Evolutionary conservation across 2,329 filamentous ascomycete genomes (phyloP), one percentile per base, ranked within the genome.

Genomic region (Rachicladosporium sp.): DNA sequence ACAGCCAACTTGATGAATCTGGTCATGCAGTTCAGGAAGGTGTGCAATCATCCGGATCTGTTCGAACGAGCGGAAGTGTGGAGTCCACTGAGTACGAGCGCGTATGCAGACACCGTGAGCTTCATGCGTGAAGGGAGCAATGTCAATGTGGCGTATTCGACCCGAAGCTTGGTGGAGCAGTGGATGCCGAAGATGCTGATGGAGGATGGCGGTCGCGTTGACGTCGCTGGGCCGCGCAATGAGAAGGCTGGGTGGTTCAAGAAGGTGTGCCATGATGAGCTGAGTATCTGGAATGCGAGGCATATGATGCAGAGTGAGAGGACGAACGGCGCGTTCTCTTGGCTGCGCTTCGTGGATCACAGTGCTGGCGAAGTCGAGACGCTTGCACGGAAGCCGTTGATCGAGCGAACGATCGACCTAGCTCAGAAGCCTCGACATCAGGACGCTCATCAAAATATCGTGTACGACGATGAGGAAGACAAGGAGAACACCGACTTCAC

Each of bases 21-120:
- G 48, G 91, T 98, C 47, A 98, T 98, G 91, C 91, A 98, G 64
- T 98, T 98, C 74, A 78, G 91, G 53, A 98, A 98, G 66, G 91
- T 98, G 42, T 98, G 91, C 68, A 98, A 98, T 57, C 91, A 98
- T 58, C 91, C 91, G 0, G 91, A 98, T 63, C 65, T 98, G 29
- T 98, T 98, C 51, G 88, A 98, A 62, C 81, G 91, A 34, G 88
- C 89, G 7, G 89, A 96, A 45, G 93, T 86, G 6, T 80, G 76
- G 15, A 94, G 88, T 6, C 86, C 91, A 0, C 80, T 89, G 53
- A 82, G 85, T 1, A 78, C 82, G 51, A 77, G 79, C n/a, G 76
- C 81, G 58, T 98, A 89, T 62, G 91, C 88, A 10, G 91, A 98
- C 66, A 95, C 89, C 0, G 88, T 85, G 0, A 95, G 88, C 0